Conservation (phyloP, 371 early-diverging fungal genomes). For the Saksenaea oblongispora region DNA sequence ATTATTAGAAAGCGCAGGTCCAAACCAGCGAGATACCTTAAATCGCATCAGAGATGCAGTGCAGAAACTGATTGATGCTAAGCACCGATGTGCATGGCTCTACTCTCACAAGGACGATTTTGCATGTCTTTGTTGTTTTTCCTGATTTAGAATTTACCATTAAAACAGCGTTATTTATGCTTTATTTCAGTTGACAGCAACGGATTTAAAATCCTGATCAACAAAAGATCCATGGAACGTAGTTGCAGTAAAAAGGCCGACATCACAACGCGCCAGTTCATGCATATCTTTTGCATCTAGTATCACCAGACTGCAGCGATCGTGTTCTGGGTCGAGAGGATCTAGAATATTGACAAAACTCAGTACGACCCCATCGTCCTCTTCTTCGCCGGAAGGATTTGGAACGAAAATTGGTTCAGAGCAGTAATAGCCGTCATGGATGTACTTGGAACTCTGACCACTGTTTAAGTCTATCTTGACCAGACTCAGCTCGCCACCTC, state of each 20-base stretch:
- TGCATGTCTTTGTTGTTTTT: slow-evolving; percentile 50
- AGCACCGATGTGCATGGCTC: slow-evolving; percentile 69
- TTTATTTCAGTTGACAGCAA: slow-evolving; percentile 26
- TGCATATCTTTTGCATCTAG: slow-evolving; percentile 55
- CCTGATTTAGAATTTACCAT: not conserved
- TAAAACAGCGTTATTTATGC: not conserved
- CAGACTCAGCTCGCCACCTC: slow-evolving; percentile 32
- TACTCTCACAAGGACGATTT: slow-evolving; percentile 73
- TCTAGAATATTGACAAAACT: slow-evolving; percentile 42
- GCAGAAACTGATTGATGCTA: slow-evolving; percentile 59
- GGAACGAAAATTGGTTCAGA: slow-evolving; percentile 71
- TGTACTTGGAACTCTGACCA: slow-evolving; percentile 8
- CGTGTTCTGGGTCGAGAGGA: slow-evolving; percentile 24
- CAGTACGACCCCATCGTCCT: slow-evolving; percentile 68
- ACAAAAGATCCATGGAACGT: slow-evolving; percentile 60
- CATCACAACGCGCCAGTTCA: slow-evolving; percentile 52
- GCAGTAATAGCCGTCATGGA: slow-evolving; percentile 44
- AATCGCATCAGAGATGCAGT: slow-evolving; percentile 60
- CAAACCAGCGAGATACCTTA: slow-evolving; percentile 42
- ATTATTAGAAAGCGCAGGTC: slow-evolving; percentile 30
- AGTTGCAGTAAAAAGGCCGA: slow-evolving; percentile 48
- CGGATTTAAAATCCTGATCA: slow-evolving; percentile 33
- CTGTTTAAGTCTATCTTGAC: slow-evolving; percentile 47
- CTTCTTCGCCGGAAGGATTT: slow-evolving; percentile 37
- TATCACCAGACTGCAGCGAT: slow-evolving; percentile 53